Conservation (phyloP, 257 asterid genomes). For the Scutellaria galericulata region DNA sequence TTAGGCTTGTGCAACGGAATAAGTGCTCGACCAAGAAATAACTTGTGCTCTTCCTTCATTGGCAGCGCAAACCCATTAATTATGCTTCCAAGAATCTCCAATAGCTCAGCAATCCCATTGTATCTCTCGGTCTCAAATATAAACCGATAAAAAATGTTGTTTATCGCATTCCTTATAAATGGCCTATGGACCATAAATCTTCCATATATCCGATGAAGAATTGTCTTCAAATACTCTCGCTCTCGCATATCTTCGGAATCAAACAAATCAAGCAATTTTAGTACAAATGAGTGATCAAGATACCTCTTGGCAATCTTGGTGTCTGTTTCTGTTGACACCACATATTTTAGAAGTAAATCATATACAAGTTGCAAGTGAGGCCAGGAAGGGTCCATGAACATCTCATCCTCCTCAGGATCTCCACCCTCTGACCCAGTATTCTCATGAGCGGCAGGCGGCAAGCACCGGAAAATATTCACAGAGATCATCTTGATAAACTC, state of each 20-base stretch:
- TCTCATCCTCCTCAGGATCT: constrained; percentile 89
- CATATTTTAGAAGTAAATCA: constrained; percentile 71
- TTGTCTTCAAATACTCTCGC: constrained; percentile 87
- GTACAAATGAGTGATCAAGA: constrained; percentile 83
- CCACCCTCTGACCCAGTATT: constrained; percentile 58
- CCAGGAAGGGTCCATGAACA: constrained; percentile 85
- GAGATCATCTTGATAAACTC: constrained; percentile 80
- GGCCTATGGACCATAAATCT: constrained; percentile 96
- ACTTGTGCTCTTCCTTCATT: constrained; percentile 93
- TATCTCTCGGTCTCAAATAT: constrained; percentile 85
- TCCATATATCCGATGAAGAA: constrained; percentile 90
- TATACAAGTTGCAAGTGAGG: constrained; percentile 83
- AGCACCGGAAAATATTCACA: constrained; percentile 69
- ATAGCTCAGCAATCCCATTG: constrained; percentile 72
- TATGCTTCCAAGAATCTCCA: constrained; percentile 92
- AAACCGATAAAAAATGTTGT: constrained; percentile 75
- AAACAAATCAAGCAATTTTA: constrained; percentile 75
- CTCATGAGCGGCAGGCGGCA: constrained; percentile 79
- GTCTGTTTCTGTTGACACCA: constrained; percentile 72
- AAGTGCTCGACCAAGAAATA: constrained; percentile 78
- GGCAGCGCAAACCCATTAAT: constrained; percentile 90
- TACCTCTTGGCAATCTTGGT: constrained; percentile 78
- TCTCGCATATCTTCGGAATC: constrained; percentile 90
- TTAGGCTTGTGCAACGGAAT: constrained; percentile 88
- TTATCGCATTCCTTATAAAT: constrained; percentile 80